phyloP scores from a whole-genome alignment of 2,329 filamentous ascomycete genomes.

The Fonsecaea monophora region DNA sequence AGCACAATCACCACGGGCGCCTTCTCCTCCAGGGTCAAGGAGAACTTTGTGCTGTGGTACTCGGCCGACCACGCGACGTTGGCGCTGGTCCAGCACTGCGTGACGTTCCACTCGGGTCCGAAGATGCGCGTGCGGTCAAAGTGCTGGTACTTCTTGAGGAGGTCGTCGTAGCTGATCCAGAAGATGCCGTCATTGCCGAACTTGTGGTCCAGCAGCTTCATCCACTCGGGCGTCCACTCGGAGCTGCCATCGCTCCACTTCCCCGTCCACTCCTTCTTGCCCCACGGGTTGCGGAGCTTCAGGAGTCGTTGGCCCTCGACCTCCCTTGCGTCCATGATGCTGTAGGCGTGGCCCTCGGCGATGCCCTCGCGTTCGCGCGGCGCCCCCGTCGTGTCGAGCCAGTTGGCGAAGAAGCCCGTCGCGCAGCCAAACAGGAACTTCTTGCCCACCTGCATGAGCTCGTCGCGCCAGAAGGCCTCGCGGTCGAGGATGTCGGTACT shows the following conservation, averaged over 20 bases:
- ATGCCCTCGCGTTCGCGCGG: constrained; percentile 46
- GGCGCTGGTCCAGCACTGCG: constrained; percentile 67
- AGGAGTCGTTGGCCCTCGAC: constrained; percentile 68
- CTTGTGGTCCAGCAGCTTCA: constrained; percentile 72
- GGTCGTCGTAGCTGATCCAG: constrained; percentile 66
- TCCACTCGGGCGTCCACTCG: constrained; percentile 82
- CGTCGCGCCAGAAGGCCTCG: constrained; percentile 82
- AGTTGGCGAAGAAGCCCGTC: constrained; percentile 49
- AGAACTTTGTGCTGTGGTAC: constrained; percentile 67
- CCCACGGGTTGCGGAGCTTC: constrained; percentile 75
- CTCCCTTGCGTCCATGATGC: constrained; percentile 66
- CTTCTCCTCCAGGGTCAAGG: constrained; percentile 58
- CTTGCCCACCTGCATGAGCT: constrained; percentile 79
- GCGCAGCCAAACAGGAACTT: constrained; percentile 67
- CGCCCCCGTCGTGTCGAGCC: constrained; percentile 29
- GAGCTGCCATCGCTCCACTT: constrained; percentile 83
- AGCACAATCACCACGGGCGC: constrained; percentile 65
- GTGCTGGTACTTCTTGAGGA: constrained; percentile 64
- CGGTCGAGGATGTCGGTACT: constrained; percentile 64
- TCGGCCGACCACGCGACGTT: constrained; percentile 65
- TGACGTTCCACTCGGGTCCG: constrained; percentile 65
- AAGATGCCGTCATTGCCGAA: constrained; percentile 78
- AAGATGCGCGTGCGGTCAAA: constrained; percentile 68
- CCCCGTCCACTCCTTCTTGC: constrained; percentile 79
- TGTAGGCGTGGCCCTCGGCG: constrained; percentile 61